Percentiles rank a stretch among this genome's conserved stretches.
phyloP scores from a whole-genome alignment of 139 green algal species.

The Pseudopediastrum boryanum region DNA sequence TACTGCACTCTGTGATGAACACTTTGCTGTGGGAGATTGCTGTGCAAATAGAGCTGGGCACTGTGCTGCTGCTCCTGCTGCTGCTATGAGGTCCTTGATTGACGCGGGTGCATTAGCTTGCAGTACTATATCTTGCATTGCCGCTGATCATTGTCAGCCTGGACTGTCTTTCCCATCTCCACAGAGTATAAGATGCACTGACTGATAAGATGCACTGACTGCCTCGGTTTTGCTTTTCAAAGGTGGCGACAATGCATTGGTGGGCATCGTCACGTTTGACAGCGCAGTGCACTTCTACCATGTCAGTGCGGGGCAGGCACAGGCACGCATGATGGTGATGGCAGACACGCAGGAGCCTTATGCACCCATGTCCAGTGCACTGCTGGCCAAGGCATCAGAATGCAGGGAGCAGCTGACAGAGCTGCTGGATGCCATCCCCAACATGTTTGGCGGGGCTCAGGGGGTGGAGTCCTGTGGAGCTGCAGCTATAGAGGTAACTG shows the following conservation, averaged over 20 bases:
- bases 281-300: conserved; percentile 84
- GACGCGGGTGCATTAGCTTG: too few species aligned
- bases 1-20: too few species aligned
- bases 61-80: too few species aligned
- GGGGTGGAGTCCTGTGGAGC: conserved; percentile 59
- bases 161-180: too few species aligned
- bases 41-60: too few species aligned
- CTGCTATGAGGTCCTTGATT: too few species aligned
- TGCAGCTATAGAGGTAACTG: conserved; percentile 64
- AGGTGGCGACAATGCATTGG: conserved; percentile 60
- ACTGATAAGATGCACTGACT: too few species aligned
- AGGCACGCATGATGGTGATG: conserved; percentile 84
- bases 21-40: too few species aligned
- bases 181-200: too few species aligned
- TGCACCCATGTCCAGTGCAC: conserved; percentile 28
- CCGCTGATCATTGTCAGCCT: too few species aligned
- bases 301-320: conserved; percentile 51
- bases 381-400: conserved; percentile 56
- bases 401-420: conserved; percentile 46
- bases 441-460: conserved; percentile 58
- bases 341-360: conserved; percentile 69
- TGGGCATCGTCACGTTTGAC: conserved; percentile 89
- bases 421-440: conserved; percentile 75
- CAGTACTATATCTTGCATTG: too few species aligned
- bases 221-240: conserved; percentile 6